Percentiles rank a stretch among this genome's conserved stretches.
Evolutionary conservation across 2,329 filamentous ascomycete species (phyloP).

Genomic region (Botryotinia convoluta): DNA sequence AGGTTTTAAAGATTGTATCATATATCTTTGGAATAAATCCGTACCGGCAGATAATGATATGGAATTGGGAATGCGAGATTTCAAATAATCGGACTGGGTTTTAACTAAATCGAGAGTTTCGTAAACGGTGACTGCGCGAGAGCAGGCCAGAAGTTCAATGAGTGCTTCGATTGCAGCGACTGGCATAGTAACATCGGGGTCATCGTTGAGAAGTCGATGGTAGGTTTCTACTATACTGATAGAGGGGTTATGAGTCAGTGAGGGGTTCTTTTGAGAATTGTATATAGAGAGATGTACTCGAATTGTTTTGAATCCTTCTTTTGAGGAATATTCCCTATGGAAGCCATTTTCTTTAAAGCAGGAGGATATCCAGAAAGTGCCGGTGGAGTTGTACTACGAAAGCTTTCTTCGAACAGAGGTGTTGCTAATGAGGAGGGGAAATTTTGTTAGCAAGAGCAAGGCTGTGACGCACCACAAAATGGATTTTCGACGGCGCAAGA

Average conservation of each 20-base stretch:
- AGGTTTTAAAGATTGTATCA: conserved; percentile 66
- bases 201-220: conserved; percentile 59
- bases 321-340: conserved; percentile 31
- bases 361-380: conserved; percentile 33
- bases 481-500: conserved; percentile 9
- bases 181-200: conserved; percentile 89
- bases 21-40: conserved; percentile 91
- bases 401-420: conserved; percentile 28
- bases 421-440: conserved; percentile 21
- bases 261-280: not conserved
- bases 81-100: conserved; percentile 73
- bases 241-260: conserved; percentile 29
- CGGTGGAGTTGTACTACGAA: conserved; percentile 35
- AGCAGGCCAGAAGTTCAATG: conserved; percentile 78
- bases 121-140: conserved; percentile 80
- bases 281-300: conserved; percentile 29
- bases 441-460: conserved; percentile 26
- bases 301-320: conserved; percentile 29
- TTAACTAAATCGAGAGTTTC: conserved; percentile 88
- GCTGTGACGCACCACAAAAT: conserved; percentile 18
- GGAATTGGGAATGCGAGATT: conserved; percentile 77
- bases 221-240: conserved; percentile 61
- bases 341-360: conserved; percentile 36
- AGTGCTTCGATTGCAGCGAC: conserved; percentile 92
- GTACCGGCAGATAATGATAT: conserved; percentile 91